Conservation (phyloP, 495 filamentous ascomycete genomes). For the Penicilliopsis zonata region DNA sequence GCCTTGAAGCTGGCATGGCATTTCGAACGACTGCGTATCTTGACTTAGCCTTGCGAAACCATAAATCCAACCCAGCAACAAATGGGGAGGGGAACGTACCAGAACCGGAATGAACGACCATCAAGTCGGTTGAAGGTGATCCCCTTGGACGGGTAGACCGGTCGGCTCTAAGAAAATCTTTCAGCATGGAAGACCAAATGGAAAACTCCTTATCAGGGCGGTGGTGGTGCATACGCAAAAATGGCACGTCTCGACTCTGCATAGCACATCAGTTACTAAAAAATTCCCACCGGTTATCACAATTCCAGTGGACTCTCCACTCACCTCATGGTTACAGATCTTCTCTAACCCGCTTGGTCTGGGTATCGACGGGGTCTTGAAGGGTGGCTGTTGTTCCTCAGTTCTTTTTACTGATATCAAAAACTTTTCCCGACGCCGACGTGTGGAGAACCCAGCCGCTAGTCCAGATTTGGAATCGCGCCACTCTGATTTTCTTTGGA, state of each 20-base stretch:
- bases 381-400: neutral
- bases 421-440: neutral
- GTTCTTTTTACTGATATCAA: neutral
- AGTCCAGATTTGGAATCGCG: neutral
- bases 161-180: no score
- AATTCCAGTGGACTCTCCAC: no score
- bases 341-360: neutral
- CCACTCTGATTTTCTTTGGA: no score
- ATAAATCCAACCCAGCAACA: no score
- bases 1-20: slow-evolving; percentile 99
- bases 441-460: neutral
- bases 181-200: slow-evolving; percentile 1
- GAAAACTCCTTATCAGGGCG: neutral
- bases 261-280: slow-evolving; percentile 2
- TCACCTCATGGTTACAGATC: neutral
- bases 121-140: slow-evolving; percentile 83
- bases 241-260: slow-evolving; percentile 76
- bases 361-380: no score
- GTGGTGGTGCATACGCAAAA: slow-evolving; percentile 67
- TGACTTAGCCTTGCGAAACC: no score
- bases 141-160: slow-evolving; percentile 78
- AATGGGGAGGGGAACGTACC: no score
- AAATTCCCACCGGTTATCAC: no score
- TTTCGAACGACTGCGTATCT: slow-evolving; percentile 82
- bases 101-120: slow-evolving; percentile 51